Base-by-base conservation (phyloP, 352 stramenopile species). In the Globisporangium megalacanthum region DNA sequence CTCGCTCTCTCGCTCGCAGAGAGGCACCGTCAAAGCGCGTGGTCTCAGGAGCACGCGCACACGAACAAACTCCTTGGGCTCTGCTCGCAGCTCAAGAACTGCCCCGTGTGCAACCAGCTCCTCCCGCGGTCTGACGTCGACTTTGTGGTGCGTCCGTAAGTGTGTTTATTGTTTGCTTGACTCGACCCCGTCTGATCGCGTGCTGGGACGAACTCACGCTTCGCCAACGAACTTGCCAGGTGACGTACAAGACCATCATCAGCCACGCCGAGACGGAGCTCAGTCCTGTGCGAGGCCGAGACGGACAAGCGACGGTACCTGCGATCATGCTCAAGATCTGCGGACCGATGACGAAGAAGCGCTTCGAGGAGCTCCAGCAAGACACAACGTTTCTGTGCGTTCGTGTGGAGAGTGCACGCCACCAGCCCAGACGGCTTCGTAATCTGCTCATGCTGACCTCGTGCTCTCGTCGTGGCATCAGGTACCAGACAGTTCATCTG, bases 241-340 rank as follows among this genome's bases (percentile, higher is more conserved):
- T 76, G 36, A 72, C 67, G 10, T 68, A 74, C 72, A 75, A 70
- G 22, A 66, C 67, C 9, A 73, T 83, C 31, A 81, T 81, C 14
- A 60, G 52, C 4, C 61, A 76, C 22, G 73, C 59, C 57, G 65
- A 81, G 44, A 58, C 22, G 9, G 49, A 65, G 20, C 14, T 45
- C 14, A 61, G 49, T 20, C 14, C 20, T 46, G 47, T 69, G 55
- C n/a, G 20, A 60, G 49, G 45, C 19, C 48, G 17, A 35, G 60
- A 66, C 39, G 56, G 50, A 10, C 49, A 68, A 14, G 49, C 49
- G 4, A 45, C n/a, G 17, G 66, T 81, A 15, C 72, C 72, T 13
- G 49, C 65, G 10, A 42, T 77, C 1, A 68, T 83, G 56, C 59
- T 60, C 61, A 67, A 64, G 42, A 63, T 66, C 37, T 73, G 56